Base-by-base conservation (phyloP, 805 yeast genomes). In the Wickerhamiella musiphila region DNA sequence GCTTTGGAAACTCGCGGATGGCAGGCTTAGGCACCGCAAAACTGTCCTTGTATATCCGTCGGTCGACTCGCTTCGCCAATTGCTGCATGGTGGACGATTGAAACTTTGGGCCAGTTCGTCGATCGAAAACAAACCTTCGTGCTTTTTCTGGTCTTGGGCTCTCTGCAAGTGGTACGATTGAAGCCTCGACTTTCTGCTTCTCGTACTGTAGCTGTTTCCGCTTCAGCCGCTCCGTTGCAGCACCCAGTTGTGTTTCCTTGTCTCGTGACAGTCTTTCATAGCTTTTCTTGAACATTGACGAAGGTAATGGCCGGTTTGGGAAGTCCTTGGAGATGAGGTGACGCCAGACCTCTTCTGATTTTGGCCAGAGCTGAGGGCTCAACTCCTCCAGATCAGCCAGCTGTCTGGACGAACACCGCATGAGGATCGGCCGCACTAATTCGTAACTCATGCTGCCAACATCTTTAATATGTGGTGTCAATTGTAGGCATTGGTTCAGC, bases 191-290 rank as follows among this genome's bases (percentile, higher is more conserved):
- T 26, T 45, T 45, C 25, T 46, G 49, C 30, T 39, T 22, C 17
- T 43, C 39, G 36, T 40, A 36, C 38, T 45, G 44, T 21, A 41
- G 38, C 39, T 51, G 51, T 26, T 45, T 46, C 15, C 40, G 41
- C 5, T 49, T 40, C 16, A 54, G 42, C 19, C 59, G 38, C 15
- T 53, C 52, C 32, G 65, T 60, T 31, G 63, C 66, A 8, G 58
- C 56, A 28, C 59, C 61, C 35, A 63, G 41, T 37, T 58, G 67
- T 3, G 59, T 60, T 32, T 65, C 61, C 31, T 62, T 68, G 34
- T 61, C 38, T 41, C 53, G 37, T 14, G 37, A 32, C 35, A 50
- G 39, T 32, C 32, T 16, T 21, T 29, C 23, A 29, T 53, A 58
- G 3, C 50, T 35, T n/a, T 41, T 32, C 6, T 53, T 38, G 38